These are phyloP conservation scores for Daldinia decipiens DNA, from an alignment of 495 filamentous ascomycete species.

Conservation along the genomic window DNA sequence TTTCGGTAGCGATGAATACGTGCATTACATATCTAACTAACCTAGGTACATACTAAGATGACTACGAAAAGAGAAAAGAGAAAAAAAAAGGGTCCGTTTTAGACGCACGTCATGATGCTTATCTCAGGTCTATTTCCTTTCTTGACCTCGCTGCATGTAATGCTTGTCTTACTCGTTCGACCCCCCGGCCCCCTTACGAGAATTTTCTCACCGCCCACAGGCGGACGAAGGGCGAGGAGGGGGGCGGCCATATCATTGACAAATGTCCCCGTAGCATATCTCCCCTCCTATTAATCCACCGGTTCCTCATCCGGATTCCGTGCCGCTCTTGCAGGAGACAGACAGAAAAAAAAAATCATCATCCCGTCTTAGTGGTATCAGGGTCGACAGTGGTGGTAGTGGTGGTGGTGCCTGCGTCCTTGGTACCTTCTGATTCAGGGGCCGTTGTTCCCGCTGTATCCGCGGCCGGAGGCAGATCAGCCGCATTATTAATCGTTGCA, in stretches of 20 bases:
- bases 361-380: conserved; percentile 15
- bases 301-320: conserved; percentile 45
- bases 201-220: conserved; percentile 38
- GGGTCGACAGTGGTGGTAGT: conserved; percentile 26
- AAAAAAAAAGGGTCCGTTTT: conserved; percentile 10
- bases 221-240: conserved; percentile 27
- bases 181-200: conserved; percentile 32
- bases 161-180: conserved; percentile 44
- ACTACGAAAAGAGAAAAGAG: background rate
- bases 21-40: background rate
- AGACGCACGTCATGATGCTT: conserved; percentile 42
- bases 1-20: conserved; percentile 8
- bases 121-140: conserved; percentile 45
- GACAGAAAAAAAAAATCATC: background rate
- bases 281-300: conserved; percentile 31
- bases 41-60: background rate
- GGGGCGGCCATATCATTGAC: conserved; percentile 18
- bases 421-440: conserved; percentile 34
- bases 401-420: conserved; percentile 26
- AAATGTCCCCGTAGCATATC: conserved; percentile 18
- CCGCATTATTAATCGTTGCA: conserved; percentile 41
- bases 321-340: conserved; percentile 38
- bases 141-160: conserved; percentile 39
- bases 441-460: conserved; percentile 39
- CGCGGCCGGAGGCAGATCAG: conserved; percentile 42